Conservation (phyloP, 129 eudicot genomes). For the Flaveria brownii region DNA sequence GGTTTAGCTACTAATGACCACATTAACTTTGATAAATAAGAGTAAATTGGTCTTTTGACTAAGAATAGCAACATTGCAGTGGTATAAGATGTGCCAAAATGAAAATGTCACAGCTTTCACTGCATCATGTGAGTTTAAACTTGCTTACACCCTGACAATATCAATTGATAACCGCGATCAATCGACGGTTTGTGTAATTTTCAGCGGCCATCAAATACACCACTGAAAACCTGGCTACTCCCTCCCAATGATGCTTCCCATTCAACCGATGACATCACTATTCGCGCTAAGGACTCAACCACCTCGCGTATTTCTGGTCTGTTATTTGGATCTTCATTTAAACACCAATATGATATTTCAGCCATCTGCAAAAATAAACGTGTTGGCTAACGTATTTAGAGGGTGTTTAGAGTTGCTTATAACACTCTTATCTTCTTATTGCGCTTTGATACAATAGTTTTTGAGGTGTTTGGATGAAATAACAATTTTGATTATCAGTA, state of each 20-base stretch:
- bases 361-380: slow-evolving; percentile 55
- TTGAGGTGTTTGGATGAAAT: neutral
- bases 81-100: slow-evolving; percentile 20
- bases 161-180: neutral
- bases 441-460: neutral
- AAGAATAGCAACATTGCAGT: neutral
- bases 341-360: slow-evolving; percentile 73
- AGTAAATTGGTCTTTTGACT: neutral
- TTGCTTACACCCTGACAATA: neutral
- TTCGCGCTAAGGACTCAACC: slow-evolving; percentile 63
- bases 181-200: neutral
- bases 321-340: slow-evolving; percentile 68
- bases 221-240: slow-evolving; percentile 75
- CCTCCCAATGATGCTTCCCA: slow-evolving; percentile 94
- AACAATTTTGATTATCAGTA: neutral
- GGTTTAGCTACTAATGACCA: no score
- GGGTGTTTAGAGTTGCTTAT: no score
- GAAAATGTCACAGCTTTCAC: slow-evolving; percentile 12
- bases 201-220: slow-evolving; percentile 70
- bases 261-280: slow-evolving; percentile 58
- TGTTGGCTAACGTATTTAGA: neutral
- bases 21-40: neutral
- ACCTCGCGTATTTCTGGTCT: slow-evolving; percentile 85
- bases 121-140: slow-evolving; percentile 21
- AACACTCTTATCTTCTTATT: neutral